phyloP scores from a whole-genome alignment of 2,329 filamentous ascomycete genomes.

The Biscogniauxia mediterranea region DNA sequence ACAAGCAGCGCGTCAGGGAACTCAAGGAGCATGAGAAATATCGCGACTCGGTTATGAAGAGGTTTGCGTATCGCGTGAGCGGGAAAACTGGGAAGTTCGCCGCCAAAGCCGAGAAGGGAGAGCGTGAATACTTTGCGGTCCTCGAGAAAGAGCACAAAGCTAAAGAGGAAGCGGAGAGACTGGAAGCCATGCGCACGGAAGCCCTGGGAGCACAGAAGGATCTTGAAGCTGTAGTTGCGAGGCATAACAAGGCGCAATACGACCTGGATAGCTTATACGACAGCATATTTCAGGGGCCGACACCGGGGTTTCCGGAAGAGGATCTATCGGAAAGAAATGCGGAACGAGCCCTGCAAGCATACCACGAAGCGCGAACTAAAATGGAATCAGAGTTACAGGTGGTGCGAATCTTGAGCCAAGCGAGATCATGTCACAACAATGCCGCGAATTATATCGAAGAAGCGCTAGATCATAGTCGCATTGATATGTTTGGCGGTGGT shows the following conservation, averaged over 20 bases:
- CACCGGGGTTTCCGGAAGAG: constrained; percentile 52
- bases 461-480: constrained; percentile 40
- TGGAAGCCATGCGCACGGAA: constrained; percentile 39
- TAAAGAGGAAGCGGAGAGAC: constrained; percentile 39
- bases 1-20: constrained; percentile 43
- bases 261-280: constrained; percentile 52
- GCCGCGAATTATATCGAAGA: constrained; percentile 40
- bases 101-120: constrained; percentile 51
- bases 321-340: constrained; percentile 44
- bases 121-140: constrained; percentile 53
- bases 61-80: constrained; percentile 50
- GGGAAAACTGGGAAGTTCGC: constrained; percentile 49
- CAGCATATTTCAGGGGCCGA: constrained; percentile 53
- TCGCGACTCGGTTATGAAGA: constrained; percentile 50
- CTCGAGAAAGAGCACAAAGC: constrained; percentile 48
- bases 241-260: constrained; percentile 40
- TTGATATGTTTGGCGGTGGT: constrained; percentile 51
- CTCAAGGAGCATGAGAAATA: constrained; percentile 52
- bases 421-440: constrained; percentile 34
- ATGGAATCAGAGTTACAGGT: constrained; percentile 43
- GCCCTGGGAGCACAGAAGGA: constrained; percentile 36
- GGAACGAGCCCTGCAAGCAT: constrained; percentile 34
- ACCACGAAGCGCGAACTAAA: constrained; percentile 36
- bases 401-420: constrained; percentile 38
- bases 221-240: constrained; percentile 36